Base-by-base conservation (phyloP, 371 early-diverging fungal species). In the Lichtheimia ramosa region DNA sequence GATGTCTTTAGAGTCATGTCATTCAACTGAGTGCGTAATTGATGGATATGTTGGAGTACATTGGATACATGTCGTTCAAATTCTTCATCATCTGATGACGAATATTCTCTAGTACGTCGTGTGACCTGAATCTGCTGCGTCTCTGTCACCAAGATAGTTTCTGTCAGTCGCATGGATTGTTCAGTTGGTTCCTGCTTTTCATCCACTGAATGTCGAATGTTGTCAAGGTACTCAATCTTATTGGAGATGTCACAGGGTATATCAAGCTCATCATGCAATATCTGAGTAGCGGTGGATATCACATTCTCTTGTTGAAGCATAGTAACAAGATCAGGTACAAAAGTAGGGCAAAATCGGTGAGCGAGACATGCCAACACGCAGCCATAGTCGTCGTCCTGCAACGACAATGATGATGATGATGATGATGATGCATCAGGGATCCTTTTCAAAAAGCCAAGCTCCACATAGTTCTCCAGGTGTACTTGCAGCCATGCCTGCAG, bases 401-500 rank as follows among this genome's bases (percentile, higher is more conserved):
- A 34, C 34, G 34, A 28, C 28, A 28, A 28, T 28, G 28, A 25
- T 25, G 25, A 25, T 25, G n/a, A 43, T 15, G 43, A 43, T 18
- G 43, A n/a, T n/a, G n/a, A n/a, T n/a, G n/a, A 21, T 21, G n/a
- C 16, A 46, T 21, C 46, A 46, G 52, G 53, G 21, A 68, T 41
- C 13, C 58, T 48, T 21, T 60, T 41, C 25, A 74, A 54, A 8
- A 74, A 54, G 8, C 54, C 48, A 5, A 74, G 64, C 16, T 69
- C 65, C 57, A 61, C 53, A 48, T 73, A 76, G 41, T 66, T 54
- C 20, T 60, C 21, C 41, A 76, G 66, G 48, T 73, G 66, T 28
- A 54, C 61, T 51, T 73, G 76, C 50, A 62, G 68, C 76, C 76
- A 76, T 69, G 73, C 69, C 73, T 70, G 76, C 76, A 76, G 57